Base-by-base conservation (phyloP, 2,329 filamentous ascomycete species). In the Neoarthrinium moseri region DNA sequence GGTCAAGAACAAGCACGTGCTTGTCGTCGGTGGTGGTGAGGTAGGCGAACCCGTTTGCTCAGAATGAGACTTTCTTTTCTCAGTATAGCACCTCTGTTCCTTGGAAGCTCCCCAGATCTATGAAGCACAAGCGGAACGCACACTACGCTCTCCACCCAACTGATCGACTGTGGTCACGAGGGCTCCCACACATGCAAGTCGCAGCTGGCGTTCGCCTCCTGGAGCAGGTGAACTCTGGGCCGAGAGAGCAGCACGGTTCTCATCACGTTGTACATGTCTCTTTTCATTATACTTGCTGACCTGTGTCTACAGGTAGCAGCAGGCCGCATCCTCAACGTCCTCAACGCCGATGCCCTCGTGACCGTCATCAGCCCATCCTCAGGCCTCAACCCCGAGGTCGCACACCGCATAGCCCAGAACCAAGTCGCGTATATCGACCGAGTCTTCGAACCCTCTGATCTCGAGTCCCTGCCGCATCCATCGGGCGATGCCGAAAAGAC, bases 1-100 rank as follows among this genome's bases (percentile, higher is more conserved):
- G 72, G 85, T 96, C 59, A 87, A 84, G 63, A 85, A 86, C 66
- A 96, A 95, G 69, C 83, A 84, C 53, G 86, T 97, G 13, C 73
- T 99, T n/a, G 88, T 99, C 4, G 83, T 99, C 6, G 94, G 94
- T 53, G 94, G 94, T 58, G 94, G 94, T 67, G 92, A 97, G 78
- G 92, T 95, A 15, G 18, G 12, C 20, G 17, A 24, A n/a, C 20
- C 5, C 12, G 13, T 12, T 17, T 22, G 20, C 35, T 4, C 5
- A n/a, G n/a, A n/a, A n/a, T n/a, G n/a, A n/a, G n/a, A n/a, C n/a
- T n/a, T n/a, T n/a, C n/a, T n/a, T n/a, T n/a, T n/a, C n/a, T n/a
- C n/a, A n/a, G n/a, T n/a, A n/a, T n/a, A n/a, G n/a, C n/a, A n/a
- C n/a, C n/a, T n/a, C n/a, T n/a, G n/a, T n/a, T n/a, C n/a, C n/a